A percentile compares a stretch with the other conserved stretches of the same genome.
phyloP scores from a whole-genome alignment of 2,329 filamentous ascomycete genomes.

The Tolypocladium paradoxum region DNA sequence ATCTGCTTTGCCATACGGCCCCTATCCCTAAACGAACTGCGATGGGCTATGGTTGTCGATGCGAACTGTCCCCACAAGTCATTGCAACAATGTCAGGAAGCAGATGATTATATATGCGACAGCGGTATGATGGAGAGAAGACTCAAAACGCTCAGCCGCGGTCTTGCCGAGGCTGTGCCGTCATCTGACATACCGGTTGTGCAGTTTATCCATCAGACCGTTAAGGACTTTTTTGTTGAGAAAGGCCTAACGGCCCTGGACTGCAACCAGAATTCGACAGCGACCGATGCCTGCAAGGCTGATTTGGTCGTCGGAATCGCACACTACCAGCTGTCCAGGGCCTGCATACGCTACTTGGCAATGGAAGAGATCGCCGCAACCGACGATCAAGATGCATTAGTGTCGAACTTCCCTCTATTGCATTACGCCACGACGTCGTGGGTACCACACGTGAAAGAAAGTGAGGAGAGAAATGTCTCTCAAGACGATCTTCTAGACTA shows the following conservation, averaged over 20 bases:
- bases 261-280: too few species aligned
- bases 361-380: slow-evolving; percentile 8
- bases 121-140: slow-evolving; percentile 5
- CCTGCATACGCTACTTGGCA: slow-evolving; percentile 14
- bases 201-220: slow-evolving; percentile 24
- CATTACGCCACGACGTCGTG: slow-evolving; percentile 1
- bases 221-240: slow-evolving; percentile 20
- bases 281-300: background rate
- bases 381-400: background rate
- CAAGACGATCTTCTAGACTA: background rate
- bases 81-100: slow-evolving; percentile 8
- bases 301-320: slow-evolving; percentile 1
- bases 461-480: background rate
- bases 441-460: slow-evolving; percentile 1
- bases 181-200: slow-evolving; percentile 4
- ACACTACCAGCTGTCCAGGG: slow-evolving; percentile 12
- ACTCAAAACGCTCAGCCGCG: slow-evolving; percentile 14
- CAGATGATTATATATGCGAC: slow-evolving; percentile 8
- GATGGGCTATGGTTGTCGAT: slow-evolving; percentile 19
- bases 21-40: slow-evolving; percentile 14
- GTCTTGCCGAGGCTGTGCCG: slow-evolving; percentile 14
- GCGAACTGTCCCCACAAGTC: slow-evolving; percentile 8
- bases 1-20: slow-evolving; percentile 18
- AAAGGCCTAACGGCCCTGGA: slow-evolving; percentile 6
- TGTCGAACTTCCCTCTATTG: background rate